Conservation (phyloP, 257 asterid genomes). For the Solanum pennellii region DNA sequence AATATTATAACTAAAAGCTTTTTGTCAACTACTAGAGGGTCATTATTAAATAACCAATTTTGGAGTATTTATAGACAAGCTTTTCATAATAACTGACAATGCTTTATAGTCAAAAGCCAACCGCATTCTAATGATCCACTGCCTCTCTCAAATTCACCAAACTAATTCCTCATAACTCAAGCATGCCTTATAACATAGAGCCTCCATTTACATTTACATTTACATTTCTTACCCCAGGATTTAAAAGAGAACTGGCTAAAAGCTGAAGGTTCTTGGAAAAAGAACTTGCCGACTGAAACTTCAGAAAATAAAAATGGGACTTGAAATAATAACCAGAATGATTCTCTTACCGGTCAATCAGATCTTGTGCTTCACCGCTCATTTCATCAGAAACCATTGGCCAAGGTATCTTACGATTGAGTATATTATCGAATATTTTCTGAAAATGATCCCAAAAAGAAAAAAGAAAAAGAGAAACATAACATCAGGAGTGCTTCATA, state of each 20-base stretch:
- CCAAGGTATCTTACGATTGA: slow-evolving; percentile 96
- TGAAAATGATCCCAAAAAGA: slow-evolving; percentile 13
- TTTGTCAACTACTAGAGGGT: background rate
- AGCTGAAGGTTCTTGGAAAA: background rate
- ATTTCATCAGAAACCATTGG: slow-evolving; percentile 81
- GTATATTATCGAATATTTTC: slow-evolving; percentile 94
- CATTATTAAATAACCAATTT: background rate
- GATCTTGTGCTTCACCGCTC: slow-evolving; percentile 75
- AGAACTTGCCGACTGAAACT: background rate
- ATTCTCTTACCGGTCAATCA: slow-evolving; percentile 77
- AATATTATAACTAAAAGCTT: background rate
- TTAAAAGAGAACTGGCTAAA: background rate
- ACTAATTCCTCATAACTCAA: background rate
- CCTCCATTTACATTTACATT: background rate
- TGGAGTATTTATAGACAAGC: background rate
- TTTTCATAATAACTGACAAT: background rate
- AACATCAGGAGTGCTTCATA: background rate
- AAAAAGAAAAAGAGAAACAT: background rate
- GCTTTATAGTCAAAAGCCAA: background rate
- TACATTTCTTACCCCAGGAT: background rate
- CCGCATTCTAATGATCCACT: background rate
- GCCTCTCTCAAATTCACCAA: background rate
- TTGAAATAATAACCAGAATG: background rate
- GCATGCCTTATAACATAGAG: background rate
- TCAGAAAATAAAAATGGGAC: background rate